Evolutionary conservation across 2,329 filamentous ascomycete genomes (phyloP).

Genomic region (Didymella lethalis): DNA sequence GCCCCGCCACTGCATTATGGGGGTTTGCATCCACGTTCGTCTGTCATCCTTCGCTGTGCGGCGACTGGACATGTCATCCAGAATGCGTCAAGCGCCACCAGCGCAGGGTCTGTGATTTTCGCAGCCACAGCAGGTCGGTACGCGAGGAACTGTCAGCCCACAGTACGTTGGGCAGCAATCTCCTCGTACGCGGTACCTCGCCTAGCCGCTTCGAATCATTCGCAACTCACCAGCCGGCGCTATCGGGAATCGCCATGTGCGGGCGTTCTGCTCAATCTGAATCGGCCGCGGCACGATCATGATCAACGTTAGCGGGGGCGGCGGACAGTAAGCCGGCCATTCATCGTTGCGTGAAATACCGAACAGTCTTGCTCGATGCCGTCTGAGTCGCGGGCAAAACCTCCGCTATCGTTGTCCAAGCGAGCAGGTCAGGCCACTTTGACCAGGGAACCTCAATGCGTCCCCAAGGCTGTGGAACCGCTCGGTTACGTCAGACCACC

Average conservation of each 20-base stretch:
- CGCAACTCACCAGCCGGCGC: constrained; percentile 9
- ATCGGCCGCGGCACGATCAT: constrained; percentile 22
- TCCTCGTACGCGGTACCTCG: constrained; percentile 9
- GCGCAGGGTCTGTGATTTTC: constrained; percentile 11
- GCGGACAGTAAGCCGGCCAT: constrained; percentile 17
- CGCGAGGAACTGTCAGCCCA: constrained; percentile 2
- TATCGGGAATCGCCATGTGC: constrained; percentile 20
- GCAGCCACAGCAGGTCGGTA: constrained; percentile 7
- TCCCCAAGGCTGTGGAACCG: constrained; percentile 19
- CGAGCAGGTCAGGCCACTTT: constrained; percentile 20
- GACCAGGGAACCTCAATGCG: constrained; percentile 7
- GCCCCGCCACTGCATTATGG: constrained; percentile 25
- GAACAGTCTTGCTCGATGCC: constrained; percentile 8
- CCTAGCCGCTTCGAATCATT: constrained; percentile 1
- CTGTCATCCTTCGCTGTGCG: constrained; percentile 28
- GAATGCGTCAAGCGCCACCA: constrained; percentile 13
- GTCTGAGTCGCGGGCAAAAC: constrained; percentile 10
- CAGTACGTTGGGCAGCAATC: constrained; percentile 18
- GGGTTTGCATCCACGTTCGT: constrained; percentile 28
- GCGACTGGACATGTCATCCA: constrained; percentile 11
- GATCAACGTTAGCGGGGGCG: constrained; percentile 21
- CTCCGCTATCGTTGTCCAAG: constrained; percentile 18
- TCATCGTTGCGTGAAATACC: constrained; percentile 16
- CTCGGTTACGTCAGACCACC: constrained; percentile 20
- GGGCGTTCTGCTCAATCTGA: constrained; percentile 12